Evolutionary conservation across 1,284 basidiomycete genomes (phyloP).

Genomic region (Mycena sp.): DNA sequence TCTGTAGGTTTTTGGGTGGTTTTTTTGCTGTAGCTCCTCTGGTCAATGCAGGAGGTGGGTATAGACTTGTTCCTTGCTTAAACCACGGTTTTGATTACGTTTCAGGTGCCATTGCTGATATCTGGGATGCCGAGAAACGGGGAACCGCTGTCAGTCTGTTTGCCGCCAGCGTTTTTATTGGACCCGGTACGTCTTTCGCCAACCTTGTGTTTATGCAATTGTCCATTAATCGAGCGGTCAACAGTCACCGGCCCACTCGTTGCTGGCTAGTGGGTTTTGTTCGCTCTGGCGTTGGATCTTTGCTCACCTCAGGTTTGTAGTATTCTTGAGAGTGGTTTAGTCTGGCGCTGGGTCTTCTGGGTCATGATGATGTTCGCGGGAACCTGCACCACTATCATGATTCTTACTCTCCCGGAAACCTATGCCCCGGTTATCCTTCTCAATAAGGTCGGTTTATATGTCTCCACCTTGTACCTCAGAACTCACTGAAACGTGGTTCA

Average conservation of each 20-base stretch:
- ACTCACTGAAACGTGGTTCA: conserved; percentile 33
- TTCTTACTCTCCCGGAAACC: conserved; percentile 66
- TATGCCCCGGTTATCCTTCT: conserved; percentile 65
- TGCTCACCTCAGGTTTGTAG: conserved; percentile 43
- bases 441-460: conserved; percentile 49
- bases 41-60: conserved; percentile 67
- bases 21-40: conserved; percentile 77
- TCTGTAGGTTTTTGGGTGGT: conserved; percentile 75
- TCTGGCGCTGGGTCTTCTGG: conserved; percentile 79
- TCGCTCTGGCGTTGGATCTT: background rate
- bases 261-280: conserved; percentile 58
- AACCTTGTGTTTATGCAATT: background rate
- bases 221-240: background rate
- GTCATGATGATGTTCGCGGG: conserved; percentile 73
- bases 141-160: conserved; percentile 72
- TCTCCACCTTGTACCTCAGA: background rate
- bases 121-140: conserved; percentile 70
- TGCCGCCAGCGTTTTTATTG: conserved; percentile 71
- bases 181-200: conserved; percentile 50
- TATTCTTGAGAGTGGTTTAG: conserved; percentile 53
- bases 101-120: conserved; percentile 68
- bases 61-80: background rate
- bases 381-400: conserved; percentile 55
- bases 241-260: conserved; percentile 68
- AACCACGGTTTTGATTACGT: background rate